Conservation (phyloP, 441 rosid genomes). For the Mallotus repandus region DNA sequence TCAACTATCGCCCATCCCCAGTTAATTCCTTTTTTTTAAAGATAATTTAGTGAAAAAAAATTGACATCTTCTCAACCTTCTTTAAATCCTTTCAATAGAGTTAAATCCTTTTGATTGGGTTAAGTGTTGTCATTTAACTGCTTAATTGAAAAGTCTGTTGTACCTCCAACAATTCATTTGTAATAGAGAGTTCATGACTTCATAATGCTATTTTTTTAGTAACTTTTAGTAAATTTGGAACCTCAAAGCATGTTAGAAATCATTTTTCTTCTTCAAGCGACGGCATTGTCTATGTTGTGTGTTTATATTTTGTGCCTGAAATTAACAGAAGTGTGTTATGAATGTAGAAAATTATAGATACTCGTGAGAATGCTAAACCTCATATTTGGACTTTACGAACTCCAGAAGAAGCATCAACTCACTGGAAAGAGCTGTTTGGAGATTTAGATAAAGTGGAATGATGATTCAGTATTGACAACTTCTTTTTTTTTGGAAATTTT, state of each 20-base stretch:
- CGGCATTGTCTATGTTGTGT: background rate
- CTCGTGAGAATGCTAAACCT: conserved; percentile 47
- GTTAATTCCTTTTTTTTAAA: too few relatives aligned
- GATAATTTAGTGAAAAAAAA: background rate
- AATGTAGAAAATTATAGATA: conserved; percentile 62
- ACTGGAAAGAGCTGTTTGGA: too few relatives aligned
- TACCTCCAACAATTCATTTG: background rate
- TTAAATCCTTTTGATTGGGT: background rate
- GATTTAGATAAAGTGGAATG: too few relatives aligned
- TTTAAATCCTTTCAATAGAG: too few relatives aligned
- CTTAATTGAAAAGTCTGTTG: background rate
- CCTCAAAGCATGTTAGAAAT: background rate
- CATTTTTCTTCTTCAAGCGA: background rate
- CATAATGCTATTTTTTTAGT: background rate
- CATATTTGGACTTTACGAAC: conserved; percentile 74
- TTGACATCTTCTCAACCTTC: background rate
- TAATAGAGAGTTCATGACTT: conserved; percentile 1
- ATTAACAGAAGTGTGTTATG: background rate
- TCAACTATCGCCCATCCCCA: too few relatives aligned
- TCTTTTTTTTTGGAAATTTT: too few relatives aligned
- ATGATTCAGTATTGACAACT: too few relatives aligned
- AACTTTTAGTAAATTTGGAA: background rate
- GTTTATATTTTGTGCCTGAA: background rate
- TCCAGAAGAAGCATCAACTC: conserved; percentile 35
- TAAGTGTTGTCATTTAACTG: background rate